Base-by-base conservation (phyloP, 805 yeast genomes). In the Torulaspora indica region DNA sequence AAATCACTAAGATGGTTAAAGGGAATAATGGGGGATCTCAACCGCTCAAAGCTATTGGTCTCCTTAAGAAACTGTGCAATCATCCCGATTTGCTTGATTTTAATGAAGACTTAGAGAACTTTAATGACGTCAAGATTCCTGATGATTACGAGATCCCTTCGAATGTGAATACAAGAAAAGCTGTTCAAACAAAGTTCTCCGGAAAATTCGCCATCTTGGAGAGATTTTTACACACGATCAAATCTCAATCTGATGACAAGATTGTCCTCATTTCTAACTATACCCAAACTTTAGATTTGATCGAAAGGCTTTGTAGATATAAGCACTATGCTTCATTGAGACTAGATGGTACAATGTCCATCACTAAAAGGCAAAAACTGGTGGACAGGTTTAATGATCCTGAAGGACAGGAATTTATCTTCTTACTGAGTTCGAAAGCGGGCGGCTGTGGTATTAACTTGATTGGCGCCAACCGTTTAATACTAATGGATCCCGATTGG, bases 391-490 rank as follows among this genome's bases (percentile, higher is more conserved):
- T 93, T 67, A 93, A 93, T 59, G 85, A 93, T 56, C 96, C 97
- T 1, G 84, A 85, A 35, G 85, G 89, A 1, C 65, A 63, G 35
- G 97, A 90, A 53, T 93, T 91, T 63, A 80, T 93, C 2, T 93
- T 93, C 56, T 71, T 93, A 47, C 70, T 93, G 41, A 86, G 96
- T 61, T 86, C 96, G 6, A 93, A 93, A 64, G 98, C 98, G 1
- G 98, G 98, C 56, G 98, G 98, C 1, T 93, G 98, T 72, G 98
- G 98, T 67, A 87, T 93, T 57, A 93, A 93, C 63, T 75, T 93
- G 56, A 91, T 93, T 57, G 98, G 98, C 9, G 98, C 98, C 2
- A 93, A 93, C 54, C 74, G 98, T 50, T 71, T 93, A 49, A 78
- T 93, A 15, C 69, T 93, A 38, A 72, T 93, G 60, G 98, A 93